Conservation (phyloP, 345 rosid species). For the Eucalyptus virginea region DNA sequence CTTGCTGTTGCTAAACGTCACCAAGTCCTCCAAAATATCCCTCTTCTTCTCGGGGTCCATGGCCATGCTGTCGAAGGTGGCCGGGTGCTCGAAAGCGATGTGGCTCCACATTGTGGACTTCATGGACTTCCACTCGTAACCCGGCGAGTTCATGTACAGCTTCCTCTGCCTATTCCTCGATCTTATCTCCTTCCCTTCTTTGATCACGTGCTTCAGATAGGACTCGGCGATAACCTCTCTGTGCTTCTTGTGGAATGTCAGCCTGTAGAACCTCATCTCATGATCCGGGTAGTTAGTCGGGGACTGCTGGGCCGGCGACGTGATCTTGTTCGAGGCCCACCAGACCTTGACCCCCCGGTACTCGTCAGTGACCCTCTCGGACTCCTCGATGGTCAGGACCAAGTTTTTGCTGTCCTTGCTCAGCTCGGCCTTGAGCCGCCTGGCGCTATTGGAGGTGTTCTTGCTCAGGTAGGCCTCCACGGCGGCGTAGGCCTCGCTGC, state of each 20-base stretch:
- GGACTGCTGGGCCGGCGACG: background rate
- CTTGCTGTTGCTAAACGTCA: constrained; percentile 37
- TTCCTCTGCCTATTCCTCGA: constrained; percentile 43
- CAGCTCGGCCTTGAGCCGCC: constrained; percentile 39
- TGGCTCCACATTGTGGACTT: constrained; percentile 49
- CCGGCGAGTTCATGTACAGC: constrained; percentile 51
- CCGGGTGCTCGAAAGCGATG: constrained; percentile 47
- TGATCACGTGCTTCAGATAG: constrained; percentile 36
- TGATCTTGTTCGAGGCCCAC: constrained; percentile 33
- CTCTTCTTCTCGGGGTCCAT: constrained; percentile 39
- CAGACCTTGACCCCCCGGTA: constrained; percentile 27
- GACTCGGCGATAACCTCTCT: constrained; percentile 30
- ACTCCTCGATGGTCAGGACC: constrained; percentile 43
- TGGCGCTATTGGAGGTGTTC: constrained; percentile 25
- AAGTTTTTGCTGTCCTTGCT: constrained; percentile 19
- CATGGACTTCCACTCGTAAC: constrained; percentile 28
- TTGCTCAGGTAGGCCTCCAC: constrained; percentile 42
- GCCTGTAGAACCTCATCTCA: constrained; percentile 40
- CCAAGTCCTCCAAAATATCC: constrained; percentile 41
- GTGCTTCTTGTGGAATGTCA: constrained; percentile 34
- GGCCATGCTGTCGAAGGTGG: constrained; percentile 40
- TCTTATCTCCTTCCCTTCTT: constrained; percentile 40
- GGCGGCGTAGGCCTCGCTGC: constrained; percentile 39
- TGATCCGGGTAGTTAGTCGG: constrained; percentile 25
- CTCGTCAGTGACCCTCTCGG: constrained; percentile 30